Evolutionary conservation across 805 yeast genomes (phyloP), one percentile per base, ranked within the genome.

Genomic region (Cyberlindnera misumaiensis): DNA sequence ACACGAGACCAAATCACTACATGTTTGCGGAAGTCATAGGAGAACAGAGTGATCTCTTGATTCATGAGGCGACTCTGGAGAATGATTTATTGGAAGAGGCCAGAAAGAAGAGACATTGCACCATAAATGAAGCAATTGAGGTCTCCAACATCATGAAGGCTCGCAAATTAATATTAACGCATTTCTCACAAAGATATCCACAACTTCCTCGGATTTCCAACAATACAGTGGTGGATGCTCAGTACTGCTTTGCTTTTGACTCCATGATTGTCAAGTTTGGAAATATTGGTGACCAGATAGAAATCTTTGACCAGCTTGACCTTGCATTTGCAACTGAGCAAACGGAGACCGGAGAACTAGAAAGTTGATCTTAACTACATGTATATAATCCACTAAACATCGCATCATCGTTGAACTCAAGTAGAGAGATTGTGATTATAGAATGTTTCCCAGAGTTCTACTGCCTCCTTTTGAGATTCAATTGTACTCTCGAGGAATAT

Each of bases 21-120:
- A 56, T 52, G 31, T 88, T 88, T 59, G 75, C 82, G 0, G 51
- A 64, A 3, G 67, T 63, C 3, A 72, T 85, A 38, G 97, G 96
- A 2, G 43, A 54, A 15, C 58, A 65, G 11, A 74, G 86, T 20
- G 90, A 87, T 53, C 58, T 93, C 35, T 67, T 93, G 42, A 79
- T 93, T 35, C 99, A 93, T 59, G 99, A 93, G 58, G 89, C 97
- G 0, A 86, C 98, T 0, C 72, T 93, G 44, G 96, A 86, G 41
- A 85, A 87, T 57, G 84, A 73, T 25, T 66, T 87, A 34, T 63
- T 69, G 6, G 78, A 73, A 38, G 97, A 88, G 57, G 98, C 98
- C 0, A 59, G 73, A 20, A 69, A 73, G 26, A 93, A 93, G 56
- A 75, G 77, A 43, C 99, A 93, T 56, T 79, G 95, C 11, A 93